phyloP scores from a whole-genome alignment of 148 eudicot genomes.

The Spergularia marina region DNA sequence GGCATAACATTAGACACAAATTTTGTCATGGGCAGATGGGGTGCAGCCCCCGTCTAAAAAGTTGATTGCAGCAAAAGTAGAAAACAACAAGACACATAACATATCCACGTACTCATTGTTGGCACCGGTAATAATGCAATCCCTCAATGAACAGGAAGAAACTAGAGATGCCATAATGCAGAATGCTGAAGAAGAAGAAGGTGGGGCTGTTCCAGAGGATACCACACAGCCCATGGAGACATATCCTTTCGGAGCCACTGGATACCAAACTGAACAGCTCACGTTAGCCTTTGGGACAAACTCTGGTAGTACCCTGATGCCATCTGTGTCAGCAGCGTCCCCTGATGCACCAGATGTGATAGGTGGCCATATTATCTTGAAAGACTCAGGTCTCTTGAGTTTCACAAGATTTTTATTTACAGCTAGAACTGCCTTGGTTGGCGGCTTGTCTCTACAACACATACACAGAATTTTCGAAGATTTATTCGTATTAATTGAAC shows the following conservation, averaged over 20 bases:
- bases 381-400: constrained; percentile 79
- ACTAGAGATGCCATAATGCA: constrained; percentile 76
- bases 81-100: neutral
- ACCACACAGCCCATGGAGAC: constrained; percentile 97
- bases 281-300: constrained; percentile 15
- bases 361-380: constrained; percentile 74
- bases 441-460: constrained; percentile 80
- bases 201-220: constrained; percentile 65
- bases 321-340: constrained; percentile 36
- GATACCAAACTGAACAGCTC: constrained; percentile 85
- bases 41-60: neutral
- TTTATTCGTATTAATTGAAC: neutral
- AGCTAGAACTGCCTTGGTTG: constrained; percentile 85
- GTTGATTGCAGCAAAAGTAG: neutral
- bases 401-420: constrained; percentile 81
- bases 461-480: neutral
- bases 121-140: constrained; percentile 57
- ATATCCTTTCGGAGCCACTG: constrained; percentile 90
- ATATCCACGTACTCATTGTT: constrained; percentile 46
- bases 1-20: neutral
- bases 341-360: constrained; percentile 25
- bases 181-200: constrained; percentile 67
- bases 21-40: neutral
- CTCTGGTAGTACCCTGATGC: constrained; percentile 10
- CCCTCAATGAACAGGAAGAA: constrained; percentile 77